Evolutionary conservation across 306 rosid species (phyloP).

Genomic region (Bauhinia variegata): DNA sequence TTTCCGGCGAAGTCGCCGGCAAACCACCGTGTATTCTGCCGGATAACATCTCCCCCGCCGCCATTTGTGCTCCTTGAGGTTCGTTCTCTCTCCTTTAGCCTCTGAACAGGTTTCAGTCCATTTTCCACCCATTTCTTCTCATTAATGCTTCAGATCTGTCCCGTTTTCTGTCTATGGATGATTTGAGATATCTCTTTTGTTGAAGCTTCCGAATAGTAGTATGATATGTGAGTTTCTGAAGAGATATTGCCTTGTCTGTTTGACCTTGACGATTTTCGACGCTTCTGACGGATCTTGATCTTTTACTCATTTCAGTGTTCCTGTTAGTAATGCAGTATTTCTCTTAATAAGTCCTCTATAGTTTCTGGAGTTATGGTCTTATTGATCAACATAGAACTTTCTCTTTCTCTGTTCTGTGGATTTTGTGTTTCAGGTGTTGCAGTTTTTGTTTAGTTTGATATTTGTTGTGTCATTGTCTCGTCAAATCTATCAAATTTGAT

Average conservation of each 20-base stretch:
- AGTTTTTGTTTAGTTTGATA: background rate
- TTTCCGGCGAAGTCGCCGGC: conserved; percentile 55
- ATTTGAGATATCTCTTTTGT: conserved; percentile 18
- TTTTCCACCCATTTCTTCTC: background rate
- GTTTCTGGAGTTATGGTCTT: background rate
- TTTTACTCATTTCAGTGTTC: conserved; percentile 32
- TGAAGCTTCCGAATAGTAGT: background rate
- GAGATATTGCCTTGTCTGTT: background rate
- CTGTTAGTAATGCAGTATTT: background rate
- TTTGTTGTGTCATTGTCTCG: background rate
- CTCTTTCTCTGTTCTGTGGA: background rate
- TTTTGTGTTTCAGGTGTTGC: too few species aligned
- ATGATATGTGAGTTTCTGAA: background rate
- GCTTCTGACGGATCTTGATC: conserved; percentile 56
- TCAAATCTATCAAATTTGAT: conserved; percentile 2
- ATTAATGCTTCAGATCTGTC: conserved; percentile 57
- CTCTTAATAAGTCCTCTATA: background rate
- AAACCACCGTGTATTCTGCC: conserved; percentile 37
- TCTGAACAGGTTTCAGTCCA: background rate
- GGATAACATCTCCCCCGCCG: conserved; percentile 24
- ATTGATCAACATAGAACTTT: background rate
- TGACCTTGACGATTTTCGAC: background rate
- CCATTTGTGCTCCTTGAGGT: conserved; percentile 44
- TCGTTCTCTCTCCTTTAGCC: conserved; percentile 5
- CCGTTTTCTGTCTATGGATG: background rate